These are phyloP conservation scores for Colletotrichum chrysophilum DNA, from an alignment of 2,329 filamentous ascomycete genomes.

Conservation along the genomic window DNA sequence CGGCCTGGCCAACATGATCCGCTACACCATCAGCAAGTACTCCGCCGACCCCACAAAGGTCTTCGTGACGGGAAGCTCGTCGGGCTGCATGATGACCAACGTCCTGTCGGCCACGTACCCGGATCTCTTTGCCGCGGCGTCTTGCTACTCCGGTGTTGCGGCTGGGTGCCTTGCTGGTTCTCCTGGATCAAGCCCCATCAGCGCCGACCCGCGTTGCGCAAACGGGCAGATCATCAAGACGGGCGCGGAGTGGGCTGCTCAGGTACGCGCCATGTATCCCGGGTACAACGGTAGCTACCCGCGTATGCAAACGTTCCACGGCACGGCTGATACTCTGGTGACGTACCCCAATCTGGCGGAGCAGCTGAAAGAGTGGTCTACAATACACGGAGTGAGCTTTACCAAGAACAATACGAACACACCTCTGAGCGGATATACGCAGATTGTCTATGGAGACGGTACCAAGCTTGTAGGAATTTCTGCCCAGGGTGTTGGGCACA, in stretches of 20 bases:
- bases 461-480: slow-evolving; percentile 33
- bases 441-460: slow-evolving; percentile 38
- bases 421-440: slow-evolving; percentile 32
- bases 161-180: slow-evolving; percentile 33
- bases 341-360: slow-evolving; percentile 28
- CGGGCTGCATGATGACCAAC: slow-evolving; percentile 41
- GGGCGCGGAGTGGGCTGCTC: slow-evolving; percentile 47
- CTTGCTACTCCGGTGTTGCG: slow-evolving; percentile 36
- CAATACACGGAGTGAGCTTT: slow-evolving; percentile 24
- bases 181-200: slow-evolving; percentile 22
- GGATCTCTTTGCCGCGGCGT: slow-evolving; percentile 37
- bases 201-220: slow-evolving; percentile 42
- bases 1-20: slow-evolving; percentile 56
- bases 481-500: slow-evolving; percentile 33
- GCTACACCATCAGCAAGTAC: slow-evolving; percentile 50
- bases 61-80: slow-evolving; percentile 46
- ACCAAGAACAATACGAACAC: slow-evolving; percentile 28
- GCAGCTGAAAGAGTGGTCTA: slow-evolving; percentile 27
- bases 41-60: slow-evolving; percentile 47
- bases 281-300: slow-evolving; percentile 35
- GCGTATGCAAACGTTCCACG: slow-evolving; percentile 35
- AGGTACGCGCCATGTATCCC: slow-evolving; percentile 38
- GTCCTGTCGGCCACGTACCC: slow-evolving; percentile 38
- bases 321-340: slow-evolving; percentile 39
- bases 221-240: slow-evolving; percentile 42